A percentile compares a stretch with the other conserved stretches of the same genome.
Evolutionary conservation across 2,329 filamentous ascomycete species (phyloP).

Genomic region (Phialophora expanda): DNA sequence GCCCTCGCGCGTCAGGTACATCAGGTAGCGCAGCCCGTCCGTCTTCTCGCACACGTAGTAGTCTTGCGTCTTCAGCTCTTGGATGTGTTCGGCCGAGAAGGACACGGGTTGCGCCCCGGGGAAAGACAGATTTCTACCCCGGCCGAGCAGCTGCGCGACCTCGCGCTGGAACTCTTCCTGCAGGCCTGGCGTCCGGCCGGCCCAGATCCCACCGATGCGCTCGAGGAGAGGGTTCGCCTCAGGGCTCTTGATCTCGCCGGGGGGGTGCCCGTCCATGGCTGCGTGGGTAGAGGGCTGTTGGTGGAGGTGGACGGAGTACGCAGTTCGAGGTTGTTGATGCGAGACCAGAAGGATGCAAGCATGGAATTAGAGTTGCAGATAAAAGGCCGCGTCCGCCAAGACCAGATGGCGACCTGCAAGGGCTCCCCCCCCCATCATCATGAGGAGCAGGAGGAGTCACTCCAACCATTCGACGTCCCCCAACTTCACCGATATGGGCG

Average conservation of each 20-base stretch:
- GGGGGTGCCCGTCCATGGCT: neutral
- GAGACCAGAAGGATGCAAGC: neutral
- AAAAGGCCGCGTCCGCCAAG: neutral
- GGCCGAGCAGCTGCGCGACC: conserved; percentile 75
- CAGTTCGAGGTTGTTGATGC: neutral
- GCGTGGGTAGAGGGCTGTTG: neutral
- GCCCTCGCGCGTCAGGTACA: conserved; percentile 73
- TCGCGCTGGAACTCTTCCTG: conserved; percentile 69
- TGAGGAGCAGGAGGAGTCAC: neutral
- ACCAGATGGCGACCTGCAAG: neutral
- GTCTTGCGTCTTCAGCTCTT: conserved; percentile 80
- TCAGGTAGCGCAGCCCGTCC: conserved; percentile 91
- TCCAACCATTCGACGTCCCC: neutral
- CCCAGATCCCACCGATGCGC: conserved; percentile 61
- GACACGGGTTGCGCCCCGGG: conserved; percentile 94
- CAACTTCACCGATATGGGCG: neutral
- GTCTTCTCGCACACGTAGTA: conserved; percentile 99
- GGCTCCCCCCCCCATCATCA: neutral
- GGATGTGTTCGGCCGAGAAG: conserved; percentile 79
- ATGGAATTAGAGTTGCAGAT: neutral
- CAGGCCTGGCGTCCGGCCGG: conserved; percentile 59
- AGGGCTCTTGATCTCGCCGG: neutral
- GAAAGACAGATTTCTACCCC: conserved; percentile 65
- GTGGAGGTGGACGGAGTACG: neutral
- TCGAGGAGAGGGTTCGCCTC: conserved; percentile 29